These are phyloP conservation scores for Obba rivulosa DNA, from an alignment of 768 basidiomycete species.

Conservation along the genomic window DNA sequence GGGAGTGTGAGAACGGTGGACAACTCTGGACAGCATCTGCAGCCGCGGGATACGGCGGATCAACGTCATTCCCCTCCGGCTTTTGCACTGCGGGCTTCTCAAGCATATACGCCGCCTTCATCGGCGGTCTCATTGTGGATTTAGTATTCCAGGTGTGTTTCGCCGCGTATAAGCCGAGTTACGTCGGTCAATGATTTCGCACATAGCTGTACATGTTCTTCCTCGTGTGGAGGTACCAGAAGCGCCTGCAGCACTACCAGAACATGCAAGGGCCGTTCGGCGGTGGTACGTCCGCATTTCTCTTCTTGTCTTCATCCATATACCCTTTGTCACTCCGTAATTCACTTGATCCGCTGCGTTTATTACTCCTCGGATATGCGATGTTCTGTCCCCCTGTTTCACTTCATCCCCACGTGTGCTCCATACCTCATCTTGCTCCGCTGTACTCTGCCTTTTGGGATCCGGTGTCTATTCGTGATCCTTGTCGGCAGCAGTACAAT, in stretches of 20 bases:
- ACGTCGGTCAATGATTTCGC: not conserved
- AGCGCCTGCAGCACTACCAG: conserved; percentile 61
- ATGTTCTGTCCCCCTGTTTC: no score
- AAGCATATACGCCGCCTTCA: conserved; percentile 59
- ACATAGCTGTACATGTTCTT: conserved; percentile 73
- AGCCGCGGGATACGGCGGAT: conserved; percentile 34
- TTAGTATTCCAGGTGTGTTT: conserved; percentile 61
- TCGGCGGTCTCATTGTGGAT: conserved; percentile 56
- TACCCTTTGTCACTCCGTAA: no score
- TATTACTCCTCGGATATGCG: no score
- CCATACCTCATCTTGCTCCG: no score
- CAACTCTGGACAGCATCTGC: conserved; percentile 50
- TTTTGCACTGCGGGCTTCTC: conserved; percentile 60
- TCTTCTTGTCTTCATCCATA: no score
- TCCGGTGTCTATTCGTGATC: no score
- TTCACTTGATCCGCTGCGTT: no score
- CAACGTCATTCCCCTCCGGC: conserved; percentile 43
- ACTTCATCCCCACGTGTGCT: no score
- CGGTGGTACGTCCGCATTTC: conserved; percentile 33
- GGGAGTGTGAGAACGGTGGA: conserved; percentile 72
- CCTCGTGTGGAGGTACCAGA: conserved; percentile 69
- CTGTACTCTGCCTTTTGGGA: no score
- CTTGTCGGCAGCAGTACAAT: no score
- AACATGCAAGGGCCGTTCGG: conserved; percentile 61
- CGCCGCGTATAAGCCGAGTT: not conserved